Base-by-base conservation (phyloP, 2,329 filamentous ascomycete species). In the Aspergillus intermedius region DNA sequence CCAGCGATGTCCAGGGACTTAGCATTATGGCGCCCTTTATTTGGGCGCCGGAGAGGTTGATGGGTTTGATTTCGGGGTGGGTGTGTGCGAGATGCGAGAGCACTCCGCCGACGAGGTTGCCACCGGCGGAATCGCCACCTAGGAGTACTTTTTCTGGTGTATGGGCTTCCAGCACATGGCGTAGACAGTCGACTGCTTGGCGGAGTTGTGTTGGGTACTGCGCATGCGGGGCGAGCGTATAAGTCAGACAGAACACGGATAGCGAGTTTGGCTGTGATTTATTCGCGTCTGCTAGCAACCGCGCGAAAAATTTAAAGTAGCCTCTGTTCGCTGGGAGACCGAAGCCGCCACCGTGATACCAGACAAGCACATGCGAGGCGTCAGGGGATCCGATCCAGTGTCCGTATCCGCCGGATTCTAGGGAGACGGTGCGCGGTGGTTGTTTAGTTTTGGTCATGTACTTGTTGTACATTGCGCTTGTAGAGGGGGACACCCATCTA, bases 1-100 rank as follows among this genome's bases (percentile, higher is more conserved):
- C 66, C 51, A 84, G 76, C 1, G 72, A 72, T 1, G 74, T 69
- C 81, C 82, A 85, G 0, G 82, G 81, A 0, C 74, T 77, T 48
- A 84, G 74, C 5, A 83, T 67, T 6, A 82, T 58, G 0, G 74
- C 71, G 3, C 73, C 79, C 2, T 72, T 72, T 13, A 84, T 64
- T 17, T 35, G 25, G 7, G 71, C 73, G 3, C 60, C 60, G 0
- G 63, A 57, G 5, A 80, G 60, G 0, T 60, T 47, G 17, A 82
- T 49, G 0, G 66, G 61, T 1, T 71, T 61, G 39, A 81, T 71
- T 1, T 75, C 68, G 0, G 77, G 72, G 51, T 83, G 80, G 0
- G 81, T 79, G 57, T 84, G 81, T 0, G 68, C 62, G 15, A 71
- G 46, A 49, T 73, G 71, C 7, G 68, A 69, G 21, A 73, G 59